Evolutionary conservation across 345 rosid genomes (phyloP), one percentile per base, ranked within the genome.

Genomic region (Hypericum perforatum): DNA sequence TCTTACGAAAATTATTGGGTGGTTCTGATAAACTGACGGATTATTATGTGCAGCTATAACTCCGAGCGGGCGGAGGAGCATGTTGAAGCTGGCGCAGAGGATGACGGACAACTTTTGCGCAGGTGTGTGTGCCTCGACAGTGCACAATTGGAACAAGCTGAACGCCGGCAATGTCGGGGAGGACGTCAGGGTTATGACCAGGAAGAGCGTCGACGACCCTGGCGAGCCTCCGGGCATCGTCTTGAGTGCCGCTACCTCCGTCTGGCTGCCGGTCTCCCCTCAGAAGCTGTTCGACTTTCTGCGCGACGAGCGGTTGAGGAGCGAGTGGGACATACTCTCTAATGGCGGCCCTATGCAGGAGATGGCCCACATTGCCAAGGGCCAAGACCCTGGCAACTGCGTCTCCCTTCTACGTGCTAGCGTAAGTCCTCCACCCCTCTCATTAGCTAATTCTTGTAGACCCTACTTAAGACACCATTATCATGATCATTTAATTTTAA

Each of bases 241-340:
- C 0, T 49, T 89, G 47, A 89, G 96, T 56, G 99, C 97, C 0
- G 94, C 96, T 5, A 89, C 97, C 3, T 94, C 99, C 0, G 97
- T 94, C 0, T 94, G 94, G 97, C 75, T 94, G 44, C 95, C 89
- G 0, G 92, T 82, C 8, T 63, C 94, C 6, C 89, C 95, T 0
- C 82, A 86, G 63, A 59, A 78, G 15, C 76, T 94, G 50, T 94
- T 94, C 6, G 82, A 89, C 68, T 86, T 86, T 52, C 82, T 94
- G 2, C 78, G 95, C 0, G 83, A 88, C 49, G 95, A 85, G 64
- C 85, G 86, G 68, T 69, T 83, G 9, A 63, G 98, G 66, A 79
- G 94, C 68, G 88, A 85, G 71, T 92, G 98, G 98, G 98, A 88
- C 70, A 88, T 92, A n/a, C 70, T 92, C 53, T 92, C 96, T 46